phyloP scores from a whole-genome alignment of 177 flowering plant species.

The Vitis hybrid region DNA sequence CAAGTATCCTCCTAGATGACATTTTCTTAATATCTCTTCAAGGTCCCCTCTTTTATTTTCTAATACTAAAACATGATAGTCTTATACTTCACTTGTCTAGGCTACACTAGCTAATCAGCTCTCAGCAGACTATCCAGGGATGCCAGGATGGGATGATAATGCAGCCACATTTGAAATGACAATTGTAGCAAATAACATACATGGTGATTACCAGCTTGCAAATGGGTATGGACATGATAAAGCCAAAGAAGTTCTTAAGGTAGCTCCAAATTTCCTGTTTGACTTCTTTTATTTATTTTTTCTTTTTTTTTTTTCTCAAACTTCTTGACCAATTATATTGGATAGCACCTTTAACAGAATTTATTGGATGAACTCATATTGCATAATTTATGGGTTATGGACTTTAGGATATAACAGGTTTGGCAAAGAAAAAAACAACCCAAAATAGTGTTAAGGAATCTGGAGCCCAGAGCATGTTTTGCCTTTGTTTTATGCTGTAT shows the following conservation, averaged over 20 bases:
- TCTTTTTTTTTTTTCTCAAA: background rate
- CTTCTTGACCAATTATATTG: background rate
- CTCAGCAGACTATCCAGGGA: slow-evolving; percentile 72
- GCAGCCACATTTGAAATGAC: slow-evolving; percentile 79
- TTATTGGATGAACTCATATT: too few species aligned
- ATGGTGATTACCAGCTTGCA: slow-evolving; percentile 91
- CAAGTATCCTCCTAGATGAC: background rate
- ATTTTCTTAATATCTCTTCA: background rate
- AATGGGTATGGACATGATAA: slow-evolving; percentile 73
- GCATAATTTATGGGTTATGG: too few species aligned
- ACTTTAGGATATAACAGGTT: too few species aligned
- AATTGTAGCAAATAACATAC: slow-evolving; percentile 69
- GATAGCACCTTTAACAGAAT: background rate
- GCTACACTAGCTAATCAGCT: slow-evolving; percentile 58
- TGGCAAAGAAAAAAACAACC: too few species aligned
- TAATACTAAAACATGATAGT: slow-evolving; percentile 8
- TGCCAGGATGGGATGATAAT: slow-evolving; percentile 87
- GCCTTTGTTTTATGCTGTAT: background rate
- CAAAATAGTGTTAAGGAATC: too few species aligned
- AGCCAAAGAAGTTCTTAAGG: slow-evolving; percentile 70
- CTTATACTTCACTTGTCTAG: slow-evolving; percentile 34
- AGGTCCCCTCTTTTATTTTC: background rate
- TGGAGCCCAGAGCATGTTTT: too few species aligned
- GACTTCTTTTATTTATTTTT: background rate
- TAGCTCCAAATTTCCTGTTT: slow-evolving; percentile 18